phyloP scores from a whole-genome alignment of 805 yeast species.

The Monosporozyma siamensis region DNA sequence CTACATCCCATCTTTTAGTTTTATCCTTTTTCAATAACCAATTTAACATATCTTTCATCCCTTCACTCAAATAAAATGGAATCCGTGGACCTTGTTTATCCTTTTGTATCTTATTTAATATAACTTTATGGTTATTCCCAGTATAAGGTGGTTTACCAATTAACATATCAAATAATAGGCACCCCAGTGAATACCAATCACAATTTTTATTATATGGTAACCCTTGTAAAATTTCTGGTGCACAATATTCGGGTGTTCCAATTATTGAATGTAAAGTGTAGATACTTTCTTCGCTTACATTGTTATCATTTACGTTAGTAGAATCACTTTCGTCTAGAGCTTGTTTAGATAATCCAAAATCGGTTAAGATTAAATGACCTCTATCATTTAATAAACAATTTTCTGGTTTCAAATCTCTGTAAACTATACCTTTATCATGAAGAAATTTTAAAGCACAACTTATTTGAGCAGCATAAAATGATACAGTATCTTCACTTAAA shows the following conservation, averaged over 20 bases:
- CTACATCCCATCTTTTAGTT: conserved; percentile 52
- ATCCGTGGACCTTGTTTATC: conserved; percentile 46
- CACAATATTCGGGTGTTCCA: conserved; percentile 48
- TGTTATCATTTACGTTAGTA: conserved; percentile 1
- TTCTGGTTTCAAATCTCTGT: conserved; percentile 83
- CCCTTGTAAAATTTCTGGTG: conserved; percentile 80
- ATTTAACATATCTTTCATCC: conserved; percentile 66
- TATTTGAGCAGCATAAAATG: conserved; percentile 75
- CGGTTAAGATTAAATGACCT: conserved; percentile 77
- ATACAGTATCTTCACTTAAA: conserved; percentile 54
- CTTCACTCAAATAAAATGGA: conserved; percentile 70
- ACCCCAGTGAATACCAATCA: conserved; percentile 91
- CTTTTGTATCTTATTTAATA: conserved; percentile 63
- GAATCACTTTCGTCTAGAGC: conserved; percentile 10
- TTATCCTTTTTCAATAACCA: conserved; percentile 65
- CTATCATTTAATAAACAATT: conserved; percentile 62
- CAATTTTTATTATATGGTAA: conserved; percentile 68
- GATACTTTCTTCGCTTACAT: conserved; percentile 13
- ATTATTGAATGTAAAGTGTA: conserved; percentile 32
- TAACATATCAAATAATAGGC: conserved; percentile 67
- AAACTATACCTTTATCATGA: conserved; percentile 73
- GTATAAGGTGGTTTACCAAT: conserved; percentile 87
- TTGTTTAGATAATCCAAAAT: conserved; percentile 65
- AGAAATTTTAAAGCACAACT: conserved; percentile 67
- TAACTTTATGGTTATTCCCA: conserved; percentile 67